These are phyloP conservation scores for Pseudocercospora vitis DNA, from an alignment of 2,329 filamentous ascomycete genomes.

Conservation along the genomic window DNA sequence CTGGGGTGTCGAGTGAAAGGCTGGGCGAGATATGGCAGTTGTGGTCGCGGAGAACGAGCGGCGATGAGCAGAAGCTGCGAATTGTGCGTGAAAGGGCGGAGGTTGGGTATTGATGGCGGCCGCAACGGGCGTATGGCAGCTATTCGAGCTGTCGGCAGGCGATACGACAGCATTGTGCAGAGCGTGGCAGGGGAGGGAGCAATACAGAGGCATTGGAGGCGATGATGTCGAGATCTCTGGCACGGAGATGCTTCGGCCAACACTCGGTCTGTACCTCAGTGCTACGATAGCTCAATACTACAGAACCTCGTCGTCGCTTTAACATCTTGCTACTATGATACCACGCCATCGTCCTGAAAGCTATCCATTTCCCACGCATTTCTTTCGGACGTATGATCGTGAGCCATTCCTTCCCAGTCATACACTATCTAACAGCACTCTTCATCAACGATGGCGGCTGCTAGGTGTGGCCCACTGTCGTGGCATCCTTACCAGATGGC, in stretches of 20 bases:
- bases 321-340: too few relatives aligned
- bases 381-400: too few relatives aligned
- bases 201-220: not conserved
- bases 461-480: too few relatives aligned
- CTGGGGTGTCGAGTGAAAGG: conserved; percentile 34
- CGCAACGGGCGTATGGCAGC: conserved; percentile 31
- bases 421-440: too few relatives aligned
- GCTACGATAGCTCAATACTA: too few relatives aligned
- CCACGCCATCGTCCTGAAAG: too few relatives aligned
- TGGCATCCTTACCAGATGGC: too few relatives aligned
- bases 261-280: not conserved
- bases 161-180: conserved; percentile 27
- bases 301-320: too few relatives aligned
- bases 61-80: conserved; percentile 55
- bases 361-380: too few relatives aligned
- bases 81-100: conserved; percentile 60
- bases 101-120: conserved; percentile 24
- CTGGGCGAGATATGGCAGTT: conserved; percentile 65
- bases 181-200: not conserved
- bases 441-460: too few relatives aligned
- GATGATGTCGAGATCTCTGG: not conserved
- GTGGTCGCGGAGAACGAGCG: conserved; percentile 55
- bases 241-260: not conserved
- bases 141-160: conserved; percentile 24
- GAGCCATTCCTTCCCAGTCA: too few relatives aligned